Evolutionary conservation across 1,139 yeast genomes (phyloP).

Genomic region (Lodderomyces orthopsilosis): DNA sequence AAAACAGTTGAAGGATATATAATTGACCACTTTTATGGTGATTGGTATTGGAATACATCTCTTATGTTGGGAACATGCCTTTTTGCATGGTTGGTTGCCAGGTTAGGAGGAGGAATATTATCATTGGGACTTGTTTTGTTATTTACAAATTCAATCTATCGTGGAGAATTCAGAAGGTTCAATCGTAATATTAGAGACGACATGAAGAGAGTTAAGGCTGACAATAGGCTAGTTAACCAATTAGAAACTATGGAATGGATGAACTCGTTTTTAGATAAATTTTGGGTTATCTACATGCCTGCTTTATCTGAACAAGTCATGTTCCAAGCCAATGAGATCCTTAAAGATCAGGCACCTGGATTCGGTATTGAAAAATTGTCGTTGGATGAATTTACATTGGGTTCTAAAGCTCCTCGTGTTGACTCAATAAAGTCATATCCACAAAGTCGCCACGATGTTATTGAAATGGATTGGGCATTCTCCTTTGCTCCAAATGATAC

Average conservation of each 20-base stretch:
- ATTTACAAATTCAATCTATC: constrained; percentile 62
- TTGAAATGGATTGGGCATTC: constrained; percentile 83
- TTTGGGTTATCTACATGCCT: constrained; percentile 88
- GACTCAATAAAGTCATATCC: constrained; percentile 70
- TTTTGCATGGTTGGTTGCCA: constrained; percentile 63
- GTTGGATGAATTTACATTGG: constrained; percentile 73
- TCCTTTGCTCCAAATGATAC: constrained; percentile 79
- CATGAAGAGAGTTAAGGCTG: constrained; percentile 58
- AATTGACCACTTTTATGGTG: constrained; percentile 65
- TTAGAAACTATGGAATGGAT: constrained; percentile 79
- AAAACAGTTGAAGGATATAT: constrained; percentile 55
- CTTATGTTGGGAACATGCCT: constrained; percentile 68
- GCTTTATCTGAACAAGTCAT: constrained; percentile 75
- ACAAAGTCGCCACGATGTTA: constrained; percentile 59
- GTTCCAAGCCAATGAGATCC: constrained; percentile 59
- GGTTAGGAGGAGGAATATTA: constrained; percentile 56
- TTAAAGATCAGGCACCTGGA: constrained; percentile 76
- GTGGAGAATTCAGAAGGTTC: constrained; percentile 69
- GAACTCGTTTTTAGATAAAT: constrained; percentile 69
- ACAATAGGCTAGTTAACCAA: constrained; percentile 58
- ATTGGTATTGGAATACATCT: constrained; percentile 68
- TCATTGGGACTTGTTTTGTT: constrained; percentile 57
- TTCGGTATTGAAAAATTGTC: constrained; percentile 73
- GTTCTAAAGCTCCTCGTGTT: constrained; percentile 75
- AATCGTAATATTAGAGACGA: constrained; percentile 73